Evolutionary conservation across 1,284 basidiomycete genomes (phyloP).

Genomic region (Schizopora paradoxa): DNA sequence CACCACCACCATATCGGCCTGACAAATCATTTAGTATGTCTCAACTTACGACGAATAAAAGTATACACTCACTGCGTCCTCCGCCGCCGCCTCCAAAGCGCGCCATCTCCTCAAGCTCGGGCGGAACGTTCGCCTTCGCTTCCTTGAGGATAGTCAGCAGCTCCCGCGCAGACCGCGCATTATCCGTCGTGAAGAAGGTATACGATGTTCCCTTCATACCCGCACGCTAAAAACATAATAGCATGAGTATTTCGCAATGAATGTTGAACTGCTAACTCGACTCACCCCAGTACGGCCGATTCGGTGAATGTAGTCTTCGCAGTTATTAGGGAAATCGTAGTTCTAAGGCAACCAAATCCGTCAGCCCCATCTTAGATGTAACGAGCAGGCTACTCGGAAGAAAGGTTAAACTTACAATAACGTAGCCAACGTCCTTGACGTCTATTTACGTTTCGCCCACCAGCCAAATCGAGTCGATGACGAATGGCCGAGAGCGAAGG

Average conservation of each 20-base stretch:
- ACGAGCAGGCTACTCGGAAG: conserved; percentile 11
- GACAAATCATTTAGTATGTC: conserved; percentile 12
- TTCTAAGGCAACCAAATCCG: conserved; percentile 49
- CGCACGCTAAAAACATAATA: conserved; percentile 53
- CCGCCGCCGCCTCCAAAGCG: conserved; percentile 78
- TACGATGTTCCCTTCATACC: conserved; percentile 89
- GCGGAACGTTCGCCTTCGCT: conserved; percentile 84
- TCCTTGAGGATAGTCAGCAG: conserved; percentile 86
- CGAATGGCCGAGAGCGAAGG: too few relatives aligned
- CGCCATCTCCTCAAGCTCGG: conserved; percentile 91
- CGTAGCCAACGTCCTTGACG: conserved; percentile 93
- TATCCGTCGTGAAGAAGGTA: conserved; percentile 96
- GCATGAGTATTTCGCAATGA: conserved; percentile 1
- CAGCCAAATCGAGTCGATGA: conserved; percentile 25
- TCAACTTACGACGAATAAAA: conserved; percentile 2
- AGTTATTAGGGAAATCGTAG: conserved; percentile 97
- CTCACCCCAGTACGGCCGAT: conserved; percentile 85
- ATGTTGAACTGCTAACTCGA: conserved; percentile 6
- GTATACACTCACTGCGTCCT: conserved; percentile 54
- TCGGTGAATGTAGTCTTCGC: conserved; percentile 91
- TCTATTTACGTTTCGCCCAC: conserved; percentile 46
- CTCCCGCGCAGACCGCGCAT: conserved; percentile 91
- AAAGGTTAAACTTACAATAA: conserved; percentile 70
- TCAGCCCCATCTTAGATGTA: conserved; percentile 15
- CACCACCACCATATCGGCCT: conserved; percentile 57